Evolutionary conservation across 768 basidiomycete species (phyloP), one percentile per base, ranked within the genome.

Genomic region (Panus rudis): DNA sequence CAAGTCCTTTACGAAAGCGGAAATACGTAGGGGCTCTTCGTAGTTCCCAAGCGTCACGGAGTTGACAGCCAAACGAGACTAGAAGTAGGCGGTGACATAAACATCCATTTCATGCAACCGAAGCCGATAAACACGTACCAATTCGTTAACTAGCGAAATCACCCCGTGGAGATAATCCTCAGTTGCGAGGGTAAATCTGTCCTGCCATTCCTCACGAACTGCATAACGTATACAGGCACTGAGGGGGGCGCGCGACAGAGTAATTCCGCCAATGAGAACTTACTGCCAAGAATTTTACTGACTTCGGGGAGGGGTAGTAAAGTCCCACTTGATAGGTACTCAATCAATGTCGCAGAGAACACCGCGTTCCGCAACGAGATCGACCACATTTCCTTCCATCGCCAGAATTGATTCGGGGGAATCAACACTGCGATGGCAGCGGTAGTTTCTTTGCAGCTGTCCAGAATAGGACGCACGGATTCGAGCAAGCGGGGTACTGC

Each of bases 141-240:
- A 59, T 62, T 91, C 87, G 49, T 91, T 90, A 16, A 86, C 80
- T 27, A 89, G 63, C 43, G 69, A 79, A 43, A 91, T 87, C 32
- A 91, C 60, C 2, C 82, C 84, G 50, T 88, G 87, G 19, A 91
- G 70, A 56, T 91, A 91, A 56, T 91, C 87, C 60, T 91, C 87
- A 4, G 72, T 79, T 2, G 80, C 66, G 24, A 91, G 55, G 0
- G 67, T 56, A 42, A 88, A 70, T 28, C 78, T 69, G 56, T 80
- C 80, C 44, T 72, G 71, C 83, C 83, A 89, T 47, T 79, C 81
- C 19, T 72, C n/a, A n/a, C n/a, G n/a, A n/a, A n/a, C n/a, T n/a
- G n/a, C n/a, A n/a, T n/a, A n/a, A n/a, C n/a, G n/a, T n/a, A n/a
- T n/a, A n/a, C n/a, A n/a, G n/a, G n/a, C n/a, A n/a, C n/a, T n/a